These are phyloP conservation scores for Hansenula lynferdii DNA, from an alignment of 1,139 yeast species.

Conservation along the genomic window DNA sequence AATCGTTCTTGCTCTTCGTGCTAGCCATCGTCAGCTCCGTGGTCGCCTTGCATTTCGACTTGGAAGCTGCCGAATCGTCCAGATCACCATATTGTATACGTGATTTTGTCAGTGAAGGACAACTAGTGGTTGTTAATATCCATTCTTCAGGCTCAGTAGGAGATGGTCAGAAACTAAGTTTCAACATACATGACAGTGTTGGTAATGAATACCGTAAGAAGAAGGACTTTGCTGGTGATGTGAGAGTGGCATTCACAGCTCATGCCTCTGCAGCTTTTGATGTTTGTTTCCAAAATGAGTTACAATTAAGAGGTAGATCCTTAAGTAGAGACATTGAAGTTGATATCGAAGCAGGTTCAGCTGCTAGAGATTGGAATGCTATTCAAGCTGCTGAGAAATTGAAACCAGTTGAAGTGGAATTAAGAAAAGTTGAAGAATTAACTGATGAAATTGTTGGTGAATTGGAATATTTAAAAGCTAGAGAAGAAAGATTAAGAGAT, in stretches of 20 bases:
- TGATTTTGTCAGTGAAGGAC: slow-evolving; percentile 81
- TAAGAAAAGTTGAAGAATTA: slow-evolving; percentile 79
- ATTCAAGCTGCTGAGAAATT: slow-evolving; percentile 89
- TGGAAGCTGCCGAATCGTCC: slow-evolving; percentile 34
- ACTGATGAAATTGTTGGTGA: slow-evolving; percentile 76
- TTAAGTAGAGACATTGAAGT: slow-evolving; percentile 68
- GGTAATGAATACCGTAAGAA: slow-evolving; percentile 70
- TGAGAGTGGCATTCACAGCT: slow-evolving; percentile 77
- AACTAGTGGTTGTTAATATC: slow-evolving; percentile 79
- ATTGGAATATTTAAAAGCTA: slow-evolving; percentile 72
- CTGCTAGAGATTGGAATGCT: slow-evolving; percentile 97
- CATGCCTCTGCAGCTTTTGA: slow-evolving; percentile 83
- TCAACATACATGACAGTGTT: slow-evolving; percentile 56
- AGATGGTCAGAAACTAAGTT: slow-evolving; percentile 77
- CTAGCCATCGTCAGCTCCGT: slow-evolving; percentile 10
- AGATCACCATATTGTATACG: slow-evolving; percentile 66
- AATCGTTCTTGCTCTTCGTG: slow-evolving; percentile 8
- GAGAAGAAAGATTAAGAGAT: slow-evolving; percentile 92
- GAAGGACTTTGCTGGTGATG: slow-evolving; percentile 60
- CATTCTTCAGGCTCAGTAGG: slow-evolving; percentile 68
- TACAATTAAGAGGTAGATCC: slow-evolving; percentile 33
- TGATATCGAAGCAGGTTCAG: slow-evolving; percentile 93
- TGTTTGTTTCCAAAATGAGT: slow-evolving; percentile 78
- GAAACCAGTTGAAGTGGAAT: slow-evolving; percentile 87
- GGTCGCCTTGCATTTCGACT: slow-evolving; percentile 27